Conservation (phyloP, 2,329 filamentous ascomycete species). For the Clarireedia paspali region DNA sequence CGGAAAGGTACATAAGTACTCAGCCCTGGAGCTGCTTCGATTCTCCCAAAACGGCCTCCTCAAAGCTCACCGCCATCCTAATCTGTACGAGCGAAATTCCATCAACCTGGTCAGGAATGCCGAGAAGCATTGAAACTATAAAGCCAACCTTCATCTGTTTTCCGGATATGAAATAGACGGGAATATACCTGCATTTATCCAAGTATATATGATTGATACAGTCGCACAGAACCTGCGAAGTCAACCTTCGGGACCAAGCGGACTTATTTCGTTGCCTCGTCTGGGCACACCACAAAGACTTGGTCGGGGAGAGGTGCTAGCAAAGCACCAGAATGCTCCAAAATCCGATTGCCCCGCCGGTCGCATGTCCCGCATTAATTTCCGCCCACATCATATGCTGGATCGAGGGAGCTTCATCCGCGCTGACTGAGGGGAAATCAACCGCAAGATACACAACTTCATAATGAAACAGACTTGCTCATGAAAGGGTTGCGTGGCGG, state of each 20-base stretch:
- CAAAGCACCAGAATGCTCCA: not conserved
- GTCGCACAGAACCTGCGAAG: not conserved
- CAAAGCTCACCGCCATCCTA: slow-evolving; percentile 18
- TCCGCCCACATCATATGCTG: not conserved
- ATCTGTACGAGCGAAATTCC: slow-evolving; percentile 16
- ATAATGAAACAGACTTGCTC: slow-evolving; percentile 7
- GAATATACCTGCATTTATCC: slow-evolving; percentile 4
- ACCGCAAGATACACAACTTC: slow-evolving; percentile 11
- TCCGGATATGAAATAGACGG: not conserved
- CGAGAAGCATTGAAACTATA: not conserved
- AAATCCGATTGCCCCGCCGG: slow-evolving; percentile 2
- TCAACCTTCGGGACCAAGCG: not conserved
- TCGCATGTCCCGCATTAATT: slow-evolving; percentile 15
- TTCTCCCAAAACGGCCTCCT: slow-evolving; percentile 15
- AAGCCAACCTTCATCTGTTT: not conserved
- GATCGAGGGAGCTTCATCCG: not conserved
- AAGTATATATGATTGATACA: slow-evolving; percentile 1
- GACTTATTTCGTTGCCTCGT: not conserved
- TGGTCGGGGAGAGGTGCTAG: not conserved
- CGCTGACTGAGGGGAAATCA: not conserved
- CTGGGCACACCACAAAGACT: too few species aligned
- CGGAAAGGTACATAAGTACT: slow-evolving; percentile 14
- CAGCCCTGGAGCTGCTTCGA: slow-evolving; percentile 24
- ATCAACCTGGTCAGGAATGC: slow-evolving; percentile 14
- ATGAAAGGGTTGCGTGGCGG: slow-evolving; percentile 22